Conservation (phyloP, 2,329 filamentous ascomycete genomes). For the Colletotrichum agaves region DNA sequence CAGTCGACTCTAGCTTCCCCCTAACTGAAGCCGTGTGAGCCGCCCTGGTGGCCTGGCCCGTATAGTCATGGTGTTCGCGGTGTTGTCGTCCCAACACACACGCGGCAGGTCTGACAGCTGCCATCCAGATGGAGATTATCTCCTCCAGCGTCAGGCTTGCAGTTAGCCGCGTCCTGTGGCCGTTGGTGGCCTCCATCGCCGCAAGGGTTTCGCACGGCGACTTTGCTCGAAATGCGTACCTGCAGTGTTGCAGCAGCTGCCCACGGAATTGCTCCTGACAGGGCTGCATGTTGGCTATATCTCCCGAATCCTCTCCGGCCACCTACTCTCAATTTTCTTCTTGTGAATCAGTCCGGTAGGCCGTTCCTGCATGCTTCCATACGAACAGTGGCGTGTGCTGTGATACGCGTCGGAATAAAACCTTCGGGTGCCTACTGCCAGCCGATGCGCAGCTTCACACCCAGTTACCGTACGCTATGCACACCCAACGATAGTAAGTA, state of each 20-base stretch:
- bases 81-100: not conserved
- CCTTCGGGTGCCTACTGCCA: slow-evolving; percentile 12
- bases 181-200: not conserved
- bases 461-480: not conserved
- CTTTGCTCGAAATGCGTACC: not conserved
- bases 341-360: not conserved
- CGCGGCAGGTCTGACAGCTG: not conserved
- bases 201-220: not conserved
- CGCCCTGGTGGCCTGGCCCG: not conserved
- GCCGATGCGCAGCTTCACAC: slow-evolving; percentile 2
- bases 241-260: slow-evolving; percentile 10
- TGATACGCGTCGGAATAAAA: slow-evolving; percentile 22
- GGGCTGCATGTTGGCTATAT: not conserved
- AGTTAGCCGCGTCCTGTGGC: not conserved
- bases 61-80: not conserved
- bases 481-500: not conserved
- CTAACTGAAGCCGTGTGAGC: not conserved
- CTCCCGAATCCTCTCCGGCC: not conserved
- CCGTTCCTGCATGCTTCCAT: slow-evolving; percentile 16
- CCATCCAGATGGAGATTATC: not conserved
- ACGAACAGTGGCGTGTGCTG: slow-evolving; percentile 7
- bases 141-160: not conserved
- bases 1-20: not conserved
- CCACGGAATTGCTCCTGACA: not conserved
- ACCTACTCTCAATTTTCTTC: not conserved